Percentiles rank a stretch among this genome's conserved stretches.
These are phyloP conservation scores for Cordyceps javanica DNA, from an alignment of 2,329 filamentous ascomycete genomes.

Conservation along the genomic window DNA sequence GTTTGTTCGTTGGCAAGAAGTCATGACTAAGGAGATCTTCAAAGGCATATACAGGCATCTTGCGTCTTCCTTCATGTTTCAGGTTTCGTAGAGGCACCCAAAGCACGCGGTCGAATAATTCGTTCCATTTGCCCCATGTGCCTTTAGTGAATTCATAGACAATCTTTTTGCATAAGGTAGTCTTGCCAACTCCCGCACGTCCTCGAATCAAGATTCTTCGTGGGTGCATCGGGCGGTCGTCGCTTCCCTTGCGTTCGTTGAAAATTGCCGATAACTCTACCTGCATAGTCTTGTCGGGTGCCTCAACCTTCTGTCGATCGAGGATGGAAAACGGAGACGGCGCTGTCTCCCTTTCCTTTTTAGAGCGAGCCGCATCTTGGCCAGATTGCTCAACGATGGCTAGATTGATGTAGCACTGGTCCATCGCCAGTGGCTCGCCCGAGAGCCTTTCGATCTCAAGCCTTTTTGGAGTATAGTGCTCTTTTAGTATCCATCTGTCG, in stretches of 20 bases:
- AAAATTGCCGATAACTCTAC: neutral
- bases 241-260: neutral
- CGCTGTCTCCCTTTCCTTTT: neutral
- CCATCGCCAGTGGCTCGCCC: conserved; percentile 25
- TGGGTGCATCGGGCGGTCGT: neutral
- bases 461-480: conserved; percentile 18
- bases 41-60: neutral
- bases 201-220: conserved; percentile 30
- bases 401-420: conserved; percentile 35
- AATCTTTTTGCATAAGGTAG: conserved; percentile 36
- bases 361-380: too few relatives aligned
- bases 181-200: conserved; percentile 33
- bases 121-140: conserved; percentile 19
- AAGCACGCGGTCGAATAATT: conserved; percentile 30
- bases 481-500: conserved; percentile 19
- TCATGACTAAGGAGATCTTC: neutral
- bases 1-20: neutral
- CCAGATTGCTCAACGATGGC: conserved; percentile 24
- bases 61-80: conserved; percentile 24
- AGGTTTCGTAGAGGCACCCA: conserved; percentile 34
- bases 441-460: conserved; percentile 31
- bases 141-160: conserved; percentile 26
- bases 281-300: too few relatives aligned
- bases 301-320: neutral
- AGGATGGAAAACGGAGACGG: neutral